Evolutionary conservation across 116 monocot genomes (phyloP).

Genomic region (Posidonia oceanica): DNA sequence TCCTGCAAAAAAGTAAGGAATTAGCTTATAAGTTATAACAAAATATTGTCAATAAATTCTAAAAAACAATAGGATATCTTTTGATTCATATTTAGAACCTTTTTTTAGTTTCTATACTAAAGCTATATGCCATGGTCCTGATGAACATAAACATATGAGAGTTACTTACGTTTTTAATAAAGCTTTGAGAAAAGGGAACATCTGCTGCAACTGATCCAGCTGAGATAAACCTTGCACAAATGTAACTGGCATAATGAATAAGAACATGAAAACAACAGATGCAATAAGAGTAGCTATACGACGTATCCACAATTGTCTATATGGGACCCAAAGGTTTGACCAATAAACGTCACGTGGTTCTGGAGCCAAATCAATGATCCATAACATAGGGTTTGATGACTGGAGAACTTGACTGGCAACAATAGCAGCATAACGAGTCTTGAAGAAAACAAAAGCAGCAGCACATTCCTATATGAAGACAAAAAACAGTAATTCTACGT

Average conservation of each 20-base stretch:
- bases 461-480: slow-evolving; percentile 55
- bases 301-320: slow-evolving; percentile 78
- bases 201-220: slow-evolving; percentile 66
- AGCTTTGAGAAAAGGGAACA: slow-evolving; percentile 61
- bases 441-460: slow-evolving; percentile 87
- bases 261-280: slow-evolving; percentile 59
- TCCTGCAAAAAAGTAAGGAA: slow-evolving; percentile 21
- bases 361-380: slow-evolving; percentile 81
- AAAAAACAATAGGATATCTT: not conserved
- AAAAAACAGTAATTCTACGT: not conserved
- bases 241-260: slow-evolving; percentile 78
- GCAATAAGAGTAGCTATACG: slow-evolving; percentile 65
- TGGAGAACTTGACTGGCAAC: slow-evolving; percentile 72
- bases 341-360: slow-evolving; percentile 89
- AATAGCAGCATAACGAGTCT: slow-evolving; percentile 73
- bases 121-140: not conserved
- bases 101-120: not conserved
- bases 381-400: slow-evolving; percentile 88
- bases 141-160: not conserved
- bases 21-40: not conserved
- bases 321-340: slow-evolving; percentile 97
- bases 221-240: slow-evolving; percentile 84
- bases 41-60: not conserved
- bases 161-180: slow-evolving; percentile 72
- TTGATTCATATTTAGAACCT: too few species aligned